Evolutionary conservation across 2,329 filamentous ascomycete genomes (phyloP).

Genomic region (Penicillium polonicum): DNA sequence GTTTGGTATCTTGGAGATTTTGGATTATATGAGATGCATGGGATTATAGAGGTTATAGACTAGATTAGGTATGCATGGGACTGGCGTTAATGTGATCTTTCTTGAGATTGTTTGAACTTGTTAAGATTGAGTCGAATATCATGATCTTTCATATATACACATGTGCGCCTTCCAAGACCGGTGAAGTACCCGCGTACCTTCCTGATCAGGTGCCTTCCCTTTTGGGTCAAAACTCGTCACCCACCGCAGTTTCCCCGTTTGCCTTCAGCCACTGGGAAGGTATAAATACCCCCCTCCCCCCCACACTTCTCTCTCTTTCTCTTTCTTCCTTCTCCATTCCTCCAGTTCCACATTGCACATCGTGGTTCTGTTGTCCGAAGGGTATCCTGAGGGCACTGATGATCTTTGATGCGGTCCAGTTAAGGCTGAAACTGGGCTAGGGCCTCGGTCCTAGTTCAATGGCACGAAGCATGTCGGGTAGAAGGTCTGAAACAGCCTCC

Average conservation of each 20-base stretch:
- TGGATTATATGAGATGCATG: not conserved
- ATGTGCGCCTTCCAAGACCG: not conserved
- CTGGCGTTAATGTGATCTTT: not conserved
- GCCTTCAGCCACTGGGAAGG: not conserved
- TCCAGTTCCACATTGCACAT: too few species aligned
- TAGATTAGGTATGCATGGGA: not conserved
- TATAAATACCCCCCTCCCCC: not conserved
- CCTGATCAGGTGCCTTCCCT: not conserved
- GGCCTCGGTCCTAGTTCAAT: too few species aligned
- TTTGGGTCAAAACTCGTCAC: not conserved
- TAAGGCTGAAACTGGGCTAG: too few species aligned
- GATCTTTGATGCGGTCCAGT: too few species aligned
- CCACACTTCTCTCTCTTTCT: too few species aligned
- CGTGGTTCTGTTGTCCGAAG: too few species aligned
- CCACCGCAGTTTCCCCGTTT: not conserved
- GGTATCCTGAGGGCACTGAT: too few species aligned
- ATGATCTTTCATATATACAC: too few species aligned
- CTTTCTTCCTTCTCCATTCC: too few species aligned
- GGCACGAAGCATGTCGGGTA: too few species aligned
- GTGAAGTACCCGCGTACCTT: not conserved
- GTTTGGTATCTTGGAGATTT: not conserved
- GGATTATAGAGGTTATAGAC: not conserved
- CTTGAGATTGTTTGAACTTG: too few species aligned
- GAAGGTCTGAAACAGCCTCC: too few species aligned
- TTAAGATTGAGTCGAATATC: not conserved